Base-by-base conservation (phyloP, 1,284 basidiomycete species). In the Chondrostereum purpureum region DNA sequence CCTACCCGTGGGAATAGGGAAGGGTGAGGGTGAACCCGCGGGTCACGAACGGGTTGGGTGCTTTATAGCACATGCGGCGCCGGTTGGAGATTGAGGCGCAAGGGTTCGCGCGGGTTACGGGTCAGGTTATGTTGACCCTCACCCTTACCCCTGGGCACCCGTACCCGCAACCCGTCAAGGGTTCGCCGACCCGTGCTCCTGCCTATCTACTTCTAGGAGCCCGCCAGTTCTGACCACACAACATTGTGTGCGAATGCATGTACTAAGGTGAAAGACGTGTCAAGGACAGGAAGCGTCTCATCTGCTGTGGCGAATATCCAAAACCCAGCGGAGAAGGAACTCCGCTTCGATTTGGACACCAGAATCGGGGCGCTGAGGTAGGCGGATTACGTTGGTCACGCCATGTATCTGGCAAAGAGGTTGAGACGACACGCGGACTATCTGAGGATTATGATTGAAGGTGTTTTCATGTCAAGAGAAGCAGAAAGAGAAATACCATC, bases 141-240 rank as follows among this genome's bases (percentile, higher is more conserved):
- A n/a, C n/a, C n/a, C n/a, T n/a, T n/a, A n/a, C n/a, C n/a, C n/a
- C n/a, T n/a, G n/a, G n/a, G n/a, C n/a, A n/a, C n/a, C n/a, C n/a
- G n/a, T n/a, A n/a, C n/a, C n/a, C n/a, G n/a, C n/a, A n/a, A n/a
- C n/a, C n/a, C n/a, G n/a, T n/a, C n/a, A n/a, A n/a, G n/a, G n/a
- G n/a, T n/a, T n/a, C n/a, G n/a, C n/a, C n/a, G n/a, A n/a, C n/a
- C n/a, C n/a, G n/a, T n/a, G n/a, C n/a, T n/a, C n/a, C n/a, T n/a
- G n/a, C n/a, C n/a, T n/a, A n/a, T n/a, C n/a, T n/a, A n/a, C n/a
- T n/a, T 88, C 2, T 73, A 84, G 0, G 88, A 88, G 0, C 78
- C 95, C 3, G 95, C 95, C 8, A 98, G 96, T 57, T 83, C 93
- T 0, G 95, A 99, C 55, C 95, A 98, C 61, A 99, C 94, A 0